phyloP scores from a whole-genome alignment of 177 flowering plant genomes.

The Vitis hybrid region DNA sequence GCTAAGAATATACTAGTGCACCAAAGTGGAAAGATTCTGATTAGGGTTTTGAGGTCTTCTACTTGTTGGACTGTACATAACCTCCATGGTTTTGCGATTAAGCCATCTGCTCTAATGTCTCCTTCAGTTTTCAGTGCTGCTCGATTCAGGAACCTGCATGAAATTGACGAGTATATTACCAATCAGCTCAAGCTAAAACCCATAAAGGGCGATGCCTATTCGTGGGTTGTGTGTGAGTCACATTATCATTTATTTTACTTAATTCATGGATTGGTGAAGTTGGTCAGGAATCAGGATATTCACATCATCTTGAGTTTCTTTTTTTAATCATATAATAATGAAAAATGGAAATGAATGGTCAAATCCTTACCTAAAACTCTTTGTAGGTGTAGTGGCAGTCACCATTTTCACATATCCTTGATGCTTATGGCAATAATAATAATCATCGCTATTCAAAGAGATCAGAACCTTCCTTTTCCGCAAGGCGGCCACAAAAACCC shows the following conservation, averaged over 20 bases:
- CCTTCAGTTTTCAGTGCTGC: conserved; percentile 25
- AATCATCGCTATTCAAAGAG: conserved; percentile 10
- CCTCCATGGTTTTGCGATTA: conserved; percentile 16
- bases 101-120: conserved; percentile 11
- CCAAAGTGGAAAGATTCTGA: conserved; percentile 16
- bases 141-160: conserved; percentile 31
- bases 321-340: no score
- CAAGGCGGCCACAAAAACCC: conserved; percentile 40
- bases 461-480: conserved; percentile 20
- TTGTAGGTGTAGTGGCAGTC: conserved; percentile 3
- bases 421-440: conserved; percentile 11
- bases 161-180: neutral
- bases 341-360: no score
- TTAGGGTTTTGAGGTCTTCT: conserved; percentile 18
- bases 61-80: conserved; percentile 21
- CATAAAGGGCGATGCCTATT: no score
- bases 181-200: neutral
- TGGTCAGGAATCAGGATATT: no score
- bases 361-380: conserved; percentile 26
- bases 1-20: no score
- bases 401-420: neutral
- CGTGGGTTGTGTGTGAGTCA: no score
- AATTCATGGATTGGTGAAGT: no score
- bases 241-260: no score
- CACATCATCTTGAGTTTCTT: no score